Base-by-base conservation (phyloP, 352 stramenopile species). In the Phytophthora sp. region DNA sequence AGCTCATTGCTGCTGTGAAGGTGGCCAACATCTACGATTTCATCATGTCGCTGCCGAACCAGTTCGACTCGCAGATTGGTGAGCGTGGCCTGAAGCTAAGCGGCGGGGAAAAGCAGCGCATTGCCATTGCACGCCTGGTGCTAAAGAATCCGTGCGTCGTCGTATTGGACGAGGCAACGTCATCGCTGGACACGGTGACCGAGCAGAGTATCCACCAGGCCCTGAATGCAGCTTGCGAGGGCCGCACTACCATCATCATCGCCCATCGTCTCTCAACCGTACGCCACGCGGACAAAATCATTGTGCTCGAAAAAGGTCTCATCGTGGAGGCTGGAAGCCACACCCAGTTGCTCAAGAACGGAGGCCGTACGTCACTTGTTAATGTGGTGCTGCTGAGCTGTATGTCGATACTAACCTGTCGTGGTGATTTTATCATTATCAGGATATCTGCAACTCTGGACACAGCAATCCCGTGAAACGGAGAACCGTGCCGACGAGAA, bases 21-120 rank as follows among this genome's bases (percentile, higher is more conserved):
- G 80, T 88, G 29, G 96, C 96, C 8, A 96, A 98, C 60, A 91
- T 99, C 41, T 86, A 97, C 56, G 72, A 94, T 15, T 98, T 99
- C 53, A 98, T 99, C 73, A 84, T 94, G 65, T 88, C 81, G 26
- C 73, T 99, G 31, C 89, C 90, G 2, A 76, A 96, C 21, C 76
- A 91, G 30, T 98, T 96, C 69, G 89, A 99, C 24, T 98, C 96
- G 7, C 69, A 90, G 60, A 88, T 94, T 42, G 86, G 86, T 24
- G 85, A 93, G 67, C 79, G 84, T 53, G 86, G 86, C 2, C 72
- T 93, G 31, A 92, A 94, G 66, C 65, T 94, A 20, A 91, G 81
- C 20, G 86, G 86, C 27, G 86, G 86, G 0, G 83, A 94, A 73
- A 94, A 94, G 69, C 86, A 94, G 58, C 86, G 86, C 39, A 86